Conservation (phyloP, 2,329 filamentous ascomycete species). For the Fusarium poae region DNA sequence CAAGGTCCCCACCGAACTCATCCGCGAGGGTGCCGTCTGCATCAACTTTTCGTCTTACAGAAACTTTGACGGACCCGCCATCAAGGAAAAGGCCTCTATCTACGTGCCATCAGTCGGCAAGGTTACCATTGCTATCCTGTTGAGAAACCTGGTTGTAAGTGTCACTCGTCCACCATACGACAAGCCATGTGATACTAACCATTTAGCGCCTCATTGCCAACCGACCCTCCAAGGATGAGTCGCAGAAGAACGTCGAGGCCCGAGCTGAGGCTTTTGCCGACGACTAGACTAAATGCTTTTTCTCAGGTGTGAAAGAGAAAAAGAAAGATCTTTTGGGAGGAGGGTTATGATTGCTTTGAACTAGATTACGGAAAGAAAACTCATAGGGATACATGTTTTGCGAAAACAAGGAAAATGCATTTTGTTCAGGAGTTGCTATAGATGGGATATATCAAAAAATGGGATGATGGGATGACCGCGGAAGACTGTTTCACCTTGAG, state of each 20-base stretch:
- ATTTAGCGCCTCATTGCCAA: constrained; percentile 66
- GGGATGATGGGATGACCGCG: constrained; percentile 11
- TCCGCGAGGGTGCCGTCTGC: constrained; percentile 94
- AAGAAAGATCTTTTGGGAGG: not conserved
- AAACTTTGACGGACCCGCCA: constrained; percentile 86
- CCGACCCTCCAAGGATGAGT: constrained; percentile 57
- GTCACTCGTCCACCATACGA: not conserved
- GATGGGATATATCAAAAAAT: constrained; percentile 40
- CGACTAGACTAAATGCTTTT: constrained; percentile 52
- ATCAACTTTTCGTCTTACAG: constrained; percentile 98
- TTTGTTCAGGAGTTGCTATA: constrained; percentile 42
- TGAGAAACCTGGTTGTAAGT: constrained; percentile 89
- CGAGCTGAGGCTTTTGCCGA: constrained; percentile 59
- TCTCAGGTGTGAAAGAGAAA: not conserved
- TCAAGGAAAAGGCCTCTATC: constrained; percentile 96
- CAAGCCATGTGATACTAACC: constrained; percentile 44
- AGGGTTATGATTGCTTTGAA: constrained; percentile 26
- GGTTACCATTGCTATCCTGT: constrained; percentile 91
- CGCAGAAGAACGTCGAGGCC: constrained; percentile 54
- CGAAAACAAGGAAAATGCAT: constrained; percentile 31
- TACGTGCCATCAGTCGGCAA: constrained; percentile 98
- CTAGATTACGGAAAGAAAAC: constrained; percentile 34
- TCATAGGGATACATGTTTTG: constrained; percentile 5
- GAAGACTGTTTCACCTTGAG: constrained; percentile 5
- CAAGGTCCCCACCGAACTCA: constrained; percentile 86